Conservation (phyloP, 2,329 filamentous ascomycete species). For the Cercospora berteroae region DNA sequence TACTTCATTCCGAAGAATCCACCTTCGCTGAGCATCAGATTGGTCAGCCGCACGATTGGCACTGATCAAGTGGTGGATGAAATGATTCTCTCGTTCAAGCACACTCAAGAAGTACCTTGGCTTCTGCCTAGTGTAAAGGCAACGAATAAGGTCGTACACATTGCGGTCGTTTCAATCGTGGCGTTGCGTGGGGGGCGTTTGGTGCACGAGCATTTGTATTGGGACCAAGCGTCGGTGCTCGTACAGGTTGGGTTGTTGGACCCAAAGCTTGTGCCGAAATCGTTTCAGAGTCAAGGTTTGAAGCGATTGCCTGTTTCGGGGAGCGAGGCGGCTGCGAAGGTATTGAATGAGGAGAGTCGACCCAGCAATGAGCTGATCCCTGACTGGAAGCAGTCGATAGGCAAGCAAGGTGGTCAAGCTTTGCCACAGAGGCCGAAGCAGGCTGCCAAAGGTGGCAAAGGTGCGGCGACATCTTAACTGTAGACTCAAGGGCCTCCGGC, state of each 20-base stretch:
- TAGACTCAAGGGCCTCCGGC: not conserved
- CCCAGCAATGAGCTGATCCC: conserved; percentile 44
- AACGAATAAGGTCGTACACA: conserved; percentile 55
- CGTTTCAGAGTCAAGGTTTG: conserved; percentile 43
- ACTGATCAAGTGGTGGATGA: conserved; percentile 60
- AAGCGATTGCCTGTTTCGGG: conserved; percentile 44
- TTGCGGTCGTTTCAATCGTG: conserved; percentile 57
- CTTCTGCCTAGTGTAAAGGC: conserved; percentile 57
- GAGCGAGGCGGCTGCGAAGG: conserved; percentile 43
- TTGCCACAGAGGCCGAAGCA: conserved; percentile 30
- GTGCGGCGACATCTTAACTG: conserved; percentile 2
- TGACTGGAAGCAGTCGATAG: conserved; percentile 31
- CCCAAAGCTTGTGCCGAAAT: conserved; percentile 51
- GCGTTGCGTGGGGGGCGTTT: conserved; percentile 53
- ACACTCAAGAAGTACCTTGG: conserved; percentile 58
- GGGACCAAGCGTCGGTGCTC: conserved; percentile 59
- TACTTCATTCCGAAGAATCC: conserved; percentile 57
- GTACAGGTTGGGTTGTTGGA: conserved; percentile 57
- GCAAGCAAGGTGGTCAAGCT: conserved; percentile 2
- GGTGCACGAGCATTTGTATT: conserved; percentile 58
- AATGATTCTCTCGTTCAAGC: conserved; percentile 55
- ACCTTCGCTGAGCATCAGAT: conserved; percentile 52
- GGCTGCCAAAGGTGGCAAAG: conserved; percentile 20
- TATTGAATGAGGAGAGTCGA: conserved; percentile 42
- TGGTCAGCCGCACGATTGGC: conserved; percentile 57